Base-by-base conservation (phyloP, 2,329 filamentous ascomycete species). In the Neonectria faginata region DNA sequence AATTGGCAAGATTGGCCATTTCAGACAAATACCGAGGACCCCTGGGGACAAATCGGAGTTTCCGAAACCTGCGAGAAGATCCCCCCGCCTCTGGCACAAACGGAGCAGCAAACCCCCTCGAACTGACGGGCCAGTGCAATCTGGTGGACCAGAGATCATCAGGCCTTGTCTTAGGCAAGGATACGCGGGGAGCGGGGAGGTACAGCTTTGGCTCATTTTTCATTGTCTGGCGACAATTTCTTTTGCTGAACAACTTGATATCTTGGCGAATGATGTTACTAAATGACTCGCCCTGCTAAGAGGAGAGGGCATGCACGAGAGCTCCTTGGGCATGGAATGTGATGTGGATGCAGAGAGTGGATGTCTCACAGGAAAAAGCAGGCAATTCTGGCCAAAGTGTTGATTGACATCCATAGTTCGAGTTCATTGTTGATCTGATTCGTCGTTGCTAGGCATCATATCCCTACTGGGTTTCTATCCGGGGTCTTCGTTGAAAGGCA, bases 41-140 rank as follows among this genome's bases (percentile, higher is more conserved):
- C 48, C 27, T 61, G 52, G 52, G 44, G 14, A 44, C 51, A 50
- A 50, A 42, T 48, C 60, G 52, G 45, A 41, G 11, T 51, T 45
- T 50, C 54, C 60, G 60, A 50, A 48, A 29, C 22, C 31, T 62
- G 39, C 3, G 27, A 54, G 27, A 14, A 53, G 48, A 62, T 54
- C 48, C 52, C 36, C 36, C n/a, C 55, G 31, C 16, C 36, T 18
- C 18, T 33, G 20, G n/a, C 39, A 29, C 29, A 18, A 29, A 20
- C 16, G 29, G 27, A 31, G n/a, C n/a, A 57, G 16, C 14, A 16
- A 62, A 48, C 29, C 44, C 61, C 55, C 55, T 59, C 50, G 56
- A 59, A 55, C 55, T 25, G 44, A 50, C 58, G 48, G 47, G 57
- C 45, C 56, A 57, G 36, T 39, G 29, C 60, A 59, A 64, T 56